phyloP scores from a whole-genome alignment of 2,329 filamentous ascomycete species.

The Dendrostoma leiphaemia region DNA sequence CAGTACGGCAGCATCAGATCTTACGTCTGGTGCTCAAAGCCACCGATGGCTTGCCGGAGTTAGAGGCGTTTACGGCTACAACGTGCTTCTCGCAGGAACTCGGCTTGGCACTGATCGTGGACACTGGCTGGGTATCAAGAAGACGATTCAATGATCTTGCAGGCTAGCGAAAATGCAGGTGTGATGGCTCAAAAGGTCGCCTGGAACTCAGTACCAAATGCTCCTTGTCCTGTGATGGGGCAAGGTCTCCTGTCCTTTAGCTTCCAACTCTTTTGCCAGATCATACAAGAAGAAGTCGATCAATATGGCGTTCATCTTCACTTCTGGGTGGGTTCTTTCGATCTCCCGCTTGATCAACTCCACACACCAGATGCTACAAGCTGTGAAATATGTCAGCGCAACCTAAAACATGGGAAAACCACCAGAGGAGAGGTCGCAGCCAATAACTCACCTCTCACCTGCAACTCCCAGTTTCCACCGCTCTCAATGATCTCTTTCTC shows the following conservation, averaged over 20 bases:
- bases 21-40: too few relatives aligned
- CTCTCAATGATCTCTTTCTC: constrained; percentile 63
- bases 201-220: constrained; percentile 77
- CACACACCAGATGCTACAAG: constrained; percentile 94
- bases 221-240: constrained; percentile 89
- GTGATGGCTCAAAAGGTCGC: neutral
- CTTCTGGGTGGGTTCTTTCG: constrained; percentile 65
- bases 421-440: too few relatives aligned
- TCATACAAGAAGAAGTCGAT: constrained; percentile 99
- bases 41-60: too few relatives aligned
- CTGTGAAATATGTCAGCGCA: constrained; percentile 34
- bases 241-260: constrained; percentile 55
- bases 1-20: too few relatives aligned
- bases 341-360: constrained; percentile 87
- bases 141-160: neutral
- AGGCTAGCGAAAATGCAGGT: neutral
- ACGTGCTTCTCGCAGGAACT: neutral
- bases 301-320: constrained; percentile 78
- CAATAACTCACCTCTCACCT: constrained; percentile 68
- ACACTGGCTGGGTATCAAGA: constrained; percentile 1
- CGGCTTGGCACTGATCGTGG: neutral
- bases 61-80: constrained; percentile 4
- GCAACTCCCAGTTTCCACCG: constrained; percentile 78
- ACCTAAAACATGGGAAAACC: neutral
- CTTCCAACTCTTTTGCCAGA: constrained; percentile 82